Conservation (phyloP, 2,329 filamentous ascomycete genomes). For the Arthrocladium fulminans region DNA sequence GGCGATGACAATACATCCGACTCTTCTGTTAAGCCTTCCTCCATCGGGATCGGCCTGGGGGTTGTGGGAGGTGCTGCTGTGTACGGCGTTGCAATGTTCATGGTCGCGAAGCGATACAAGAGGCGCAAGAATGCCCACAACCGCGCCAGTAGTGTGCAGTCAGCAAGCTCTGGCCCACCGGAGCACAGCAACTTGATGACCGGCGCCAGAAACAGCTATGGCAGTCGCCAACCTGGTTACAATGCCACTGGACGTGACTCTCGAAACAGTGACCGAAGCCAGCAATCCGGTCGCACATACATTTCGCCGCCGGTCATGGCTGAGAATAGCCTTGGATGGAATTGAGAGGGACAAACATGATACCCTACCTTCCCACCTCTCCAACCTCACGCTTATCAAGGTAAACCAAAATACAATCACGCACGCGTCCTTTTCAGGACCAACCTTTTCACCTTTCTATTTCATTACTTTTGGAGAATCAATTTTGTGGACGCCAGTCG, state of each 20-base stretch:
- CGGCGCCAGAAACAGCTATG: conserved; percentile 49
- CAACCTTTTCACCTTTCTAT: conserved; percentile 4
- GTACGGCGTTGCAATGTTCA: conserved; percentile 93
- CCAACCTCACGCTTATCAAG: neutral
- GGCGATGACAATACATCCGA: conserved; percentile 36
- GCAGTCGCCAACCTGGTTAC: conserved; percentile 33
- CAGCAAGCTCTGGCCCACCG: conserved; percentile 39
- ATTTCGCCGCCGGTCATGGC: conserved; percentile 87
- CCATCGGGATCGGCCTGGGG: conserved; percentile 62
- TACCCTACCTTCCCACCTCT: neutral
- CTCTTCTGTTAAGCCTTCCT: conserved; percentile 36
- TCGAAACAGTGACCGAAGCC: conserved; percentile 48
- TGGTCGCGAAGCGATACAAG: conserved; percentile 83
- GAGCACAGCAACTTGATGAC: conserved; percentile 31
- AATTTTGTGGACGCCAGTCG: neutral
- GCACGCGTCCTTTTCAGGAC: neutral
- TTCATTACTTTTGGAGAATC: conserved; percentile 1
- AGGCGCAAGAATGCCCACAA: conserved; percentile 70
- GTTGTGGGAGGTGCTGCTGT: conserved; percentile 69
- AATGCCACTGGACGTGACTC: conserved; percentile 35
- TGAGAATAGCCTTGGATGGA: conserved; percentile 94
- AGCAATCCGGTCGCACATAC: conserved; percentile 52
- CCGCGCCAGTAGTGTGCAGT: conserved; percentile 64
- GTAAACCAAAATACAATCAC: neutral
- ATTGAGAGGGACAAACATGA: conserved; percentile 45